Conservation (phyloP, 805 yeast genomes). For the Sugiyamaella mastotermitis region DNA sequence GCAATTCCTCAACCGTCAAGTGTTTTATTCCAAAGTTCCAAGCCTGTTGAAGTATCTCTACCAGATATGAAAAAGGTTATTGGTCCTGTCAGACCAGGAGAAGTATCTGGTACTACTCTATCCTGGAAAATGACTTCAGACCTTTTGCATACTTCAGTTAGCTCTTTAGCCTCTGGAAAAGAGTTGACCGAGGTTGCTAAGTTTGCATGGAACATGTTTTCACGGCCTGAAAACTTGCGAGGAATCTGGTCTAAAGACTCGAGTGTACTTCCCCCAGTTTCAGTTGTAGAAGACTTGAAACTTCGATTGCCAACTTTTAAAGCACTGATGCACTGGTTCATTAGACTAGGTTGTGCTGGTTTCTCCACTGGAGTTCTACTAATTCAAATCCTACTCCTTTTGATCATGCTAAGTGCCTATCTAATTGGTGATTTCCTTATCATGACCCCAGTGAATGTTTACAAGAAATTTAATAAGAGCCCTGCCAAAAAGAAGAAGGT, state of each 20-base stretch:
- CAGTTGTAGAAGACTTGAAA: constrained; percentile 12
- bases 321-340: constrained; percentile 2
- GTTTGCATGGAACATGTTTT: constrained; percentile 19
- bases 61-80: no score
- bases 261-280: constrained; percentile 18
- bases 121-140: constrained; percentile 24
- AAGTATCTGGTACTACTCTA: constrained; percentile 18
- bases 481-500: constrained; percentile 1
- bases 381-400: constrained; percentile 17
- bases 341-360: constrained; percentile 9
- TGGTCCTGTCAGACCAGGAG: constrained; percentile 21
- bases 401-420: constrained; percentile 18
- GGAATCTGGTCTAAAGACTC: not conserved
- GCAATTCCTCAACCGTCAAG: not conserved
- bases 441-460: not conserved
- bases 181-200: constrained; percentile 11
- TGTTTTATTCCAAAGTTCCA: no score
- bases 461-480: not conserved
- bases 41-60: no score
- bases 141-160: constrained; percentile 11
- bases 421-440: constrained; percentile 16
- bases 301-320: constrained; percentile 3
- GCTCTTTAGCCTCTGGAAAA: constrained; percentile 4
- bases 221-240: constrained; percentile 18
- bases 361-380: constrained; percentile 14